Conservation (phyloP, 805 yeast species). For the Pichia rugopelliculosa region DNA sequence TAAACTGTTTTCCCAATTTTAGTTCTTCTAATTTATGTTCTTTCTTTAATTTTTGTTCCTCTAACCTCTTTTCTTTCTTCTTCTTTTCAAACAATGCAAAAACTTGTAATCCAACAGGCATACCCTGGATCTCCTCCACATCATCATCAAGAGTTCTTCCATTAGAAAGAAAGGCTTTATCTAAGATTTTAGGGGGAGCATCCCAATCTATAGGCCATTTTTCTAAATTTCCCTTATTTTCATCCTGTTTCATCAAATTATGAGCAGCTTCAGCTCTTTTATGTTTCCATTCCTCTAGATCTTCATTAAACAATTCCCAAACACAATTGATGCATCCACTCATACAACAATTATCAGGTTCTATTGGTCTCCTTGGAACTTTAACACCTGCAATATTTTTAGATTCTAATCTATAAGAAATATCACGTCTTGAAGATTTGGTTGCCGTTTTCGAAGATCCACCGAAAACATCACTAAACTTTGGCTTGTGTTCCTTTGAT, state of each 20-base stretch:
- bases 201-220: conserved; percentile 63
- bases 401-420: conserved; percentile 28
- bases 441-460: conserved; percentile 26
- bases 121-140: conserved; percentile 40
- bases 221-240: conserved; percentile 26
- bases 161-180: conserved; percentile 37
- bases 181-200: conserved; percentile 40
- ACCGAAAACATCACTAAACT: conserved; percentile 25
- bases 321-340: conserved; percentile 96
- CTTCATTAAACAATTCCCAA: conserved; percentile 90
- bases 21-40: neutral
- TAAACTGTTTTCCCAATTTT: too few relatives aligned
- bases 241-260: conserved; percentile 30
- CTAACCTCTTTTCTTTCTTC: conserved; percentile 35
- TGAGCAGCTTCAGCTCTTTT: conserved; percentile 51
- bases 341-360: conserved; percentile 97
- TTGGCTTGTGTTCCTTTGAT: conserved; percentile 14
- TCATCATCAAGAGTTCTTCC: conserved; percentile 24
- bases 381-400: conserved; percentile 51
- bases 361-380: conserved; percentile 79
- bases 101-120: conserved; percentile 70
- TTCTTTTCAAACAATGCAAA: conserved; percentile 78
- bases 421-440: conserved; percentile 30
- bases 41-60: neutral
- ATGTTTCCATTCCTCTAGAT: conserved; percentile 71